A percentile compares a stretch with the other conserved stretches of the same genome.
Conservation (phyloP, 2,329 filamentous ascomycete species). For the Septoria petroselini region DNA sequence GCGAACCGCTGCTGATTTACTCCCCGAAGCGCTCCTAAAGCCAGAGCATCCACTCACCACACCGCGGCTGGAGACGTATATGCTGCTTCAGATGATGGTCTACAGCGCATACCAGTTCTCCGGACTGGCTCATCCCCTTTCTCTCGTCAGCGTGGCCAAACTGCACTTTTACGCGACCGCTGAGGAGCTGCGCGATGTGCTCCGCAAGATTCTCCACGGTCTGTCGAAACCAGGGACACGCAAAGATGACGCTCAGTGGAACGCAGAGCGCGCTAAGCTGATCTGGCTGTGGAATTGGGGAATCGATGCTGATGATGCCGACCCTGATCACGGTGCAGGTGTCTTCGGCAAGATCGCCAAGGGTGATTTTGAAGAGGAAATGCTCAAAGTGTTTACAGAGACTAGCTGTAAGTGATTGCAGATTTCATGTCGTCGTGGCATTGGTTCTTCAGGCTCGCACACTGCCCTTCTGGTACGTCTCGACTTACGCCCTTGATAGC, state of each 20-base stretch:
- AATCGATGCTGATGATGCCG: conserved; percentile 44
- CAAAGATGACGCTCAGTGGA: conserved; percentile 62
- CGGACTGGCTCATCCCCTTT: conserved; percentile 42
- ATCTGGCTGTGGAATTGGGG: conserved; percentile 75
- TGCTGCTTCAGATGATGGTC: conserved; percentile 61
- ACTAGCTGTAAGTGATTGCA: conserved; percentile 34
- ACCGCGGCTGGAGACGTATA: conserved; percentile 55
- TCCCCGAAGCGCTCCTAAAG: conserved; percentile 51
- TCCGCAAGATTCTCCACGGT: conserved; percentile 57
- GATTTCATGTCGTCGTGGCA: not conserved
- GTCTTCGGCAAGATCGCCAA: conserved; percentile 57
- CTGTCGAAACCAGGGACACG: conserved; percentile 47
- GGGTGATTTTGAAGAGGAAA: conserved; percentile 65
- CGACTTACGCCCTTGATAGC: conserved; percentile 26
- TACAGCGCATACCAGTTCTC: conserved; percentile 48
- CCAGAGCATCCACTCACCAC: conserved; percentile 63
- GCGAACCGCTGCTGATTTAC: conserved; percentile 34
- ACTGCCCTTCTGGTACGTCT: not conserved
- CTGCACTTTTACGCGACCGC: conserved; percentile 62
- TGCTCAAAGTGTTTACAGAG: conserved; percentile 64
- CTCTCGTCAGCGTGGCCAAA: conserved; percentile 50
- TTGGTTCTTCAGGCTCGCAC: not conserved
- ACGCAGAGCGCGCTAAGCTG: conserved; percentile 59
- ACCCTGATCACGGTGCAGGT: conserved; percentile 45
- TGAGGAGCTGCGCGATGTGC: conserved; percentile 61